Evolutionary conservation across 495 filamentous ascomycete genomes (phyloP).

Genomic region (Friedmanniomyces simplex): DNA sequence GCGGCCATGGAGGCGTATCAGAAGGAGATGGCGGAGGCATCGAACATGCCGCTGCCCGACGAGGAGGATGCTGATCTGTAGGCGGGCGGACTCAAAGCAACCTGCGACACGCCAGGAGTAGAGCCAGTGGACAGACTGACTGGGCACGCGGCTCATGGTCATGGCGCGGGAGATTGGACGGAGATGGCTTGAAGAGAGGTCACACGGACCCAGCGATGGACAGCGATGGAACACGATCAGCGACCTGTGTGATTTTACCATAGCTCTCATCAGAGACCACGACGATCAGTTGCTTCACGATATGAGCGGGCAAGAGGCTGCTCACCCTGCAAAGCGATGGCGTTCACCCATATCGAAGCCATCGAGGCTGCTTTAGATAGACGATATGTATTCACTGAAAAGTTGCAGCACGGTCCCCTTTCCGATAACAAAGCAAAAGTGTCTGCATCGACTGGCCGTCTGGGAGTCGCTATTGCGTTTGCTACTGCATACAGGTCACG

Average conservation of each 20-base stretch:
- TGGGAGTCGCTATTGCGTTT: no score
- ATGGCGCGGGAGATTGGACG: neutral
- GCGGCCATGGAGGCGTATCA: conserved; percentile 69
- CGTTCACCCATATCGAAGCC: conserved; percentile 1
- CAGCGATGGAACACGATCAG: neutral
- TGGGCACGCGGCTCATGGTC: no score
- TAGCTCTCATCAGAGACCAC: conserved; percentile 1
- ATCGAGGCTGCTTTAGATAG: conserved; percentile 8
- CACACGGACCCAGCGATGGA: conserved; percentile 14
- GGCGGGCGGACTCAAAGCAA: conserved; percentile 12
- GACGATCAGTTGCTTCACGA: neutral
- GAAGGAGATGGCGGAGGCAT: conserved; percentile 78
- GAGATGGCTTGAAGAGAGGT: neutral
- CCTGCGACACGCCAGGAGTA: neutral
- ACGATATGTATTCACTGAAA: conserved; percentile 12
- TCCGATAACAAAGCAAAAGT: no score
- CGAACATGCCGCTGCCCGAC: conserved; percentile 77
- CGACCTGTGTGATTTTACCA: conserved; percentile 13
- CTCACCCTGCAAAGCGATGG: conserved; percentile 16
- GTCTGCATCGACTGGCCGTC: no score
- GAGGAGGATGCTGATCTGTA: conserved; percentile 83
- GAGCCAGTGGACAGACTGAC: neutral
- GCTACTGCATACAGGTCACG: no score
- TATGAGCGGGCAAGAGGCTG: neutral
- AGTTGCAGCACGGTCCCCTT: neutral